Percentiles rank a stretch among this genome's conserved stretches.
phyloP scores from a whole-genome alignment of 331 rosid genomes.

The Acacia concinna region DNA sequence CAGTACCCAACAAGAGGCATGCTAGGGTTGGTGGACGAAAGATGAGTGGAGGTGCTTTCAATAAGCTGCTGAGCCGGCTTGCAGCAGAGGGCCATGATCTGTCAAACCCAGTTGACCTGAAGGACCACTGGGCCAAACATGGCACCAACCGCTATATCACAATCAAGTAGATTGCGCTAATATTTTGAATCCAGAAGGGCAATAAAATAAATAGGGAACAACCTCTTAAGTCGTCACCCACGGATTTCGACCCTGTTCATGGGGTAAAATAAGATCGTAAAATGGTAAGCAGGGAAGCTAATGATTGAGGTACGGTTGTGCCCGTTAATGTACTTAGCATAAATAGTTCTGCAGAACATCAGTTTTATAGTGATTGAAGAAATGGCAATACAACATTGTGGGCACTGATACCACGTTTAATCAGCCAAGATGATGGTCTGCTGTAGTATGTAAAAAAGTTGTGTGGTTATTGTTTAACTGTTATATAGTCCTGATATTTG shows the following conservation, averaged over 20 bases:
- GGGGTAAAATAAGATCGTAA: slow-evolving; percentile 14
- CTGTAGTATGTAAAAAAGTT: slow-evolving; percentile 32
- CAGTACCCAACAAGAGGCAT: slow-evolving; percentile 89
- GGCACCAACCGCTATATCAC: slow-evolving; percentile 96
- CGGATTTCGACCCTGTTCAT: background rate
- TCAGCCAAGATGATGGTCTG: slow-evolving; percentile 22
- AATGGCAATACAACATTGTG: background rate
- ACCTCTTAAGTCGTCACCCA: slow-evolving; percentile 13
- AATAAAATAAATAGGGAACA: background rate
- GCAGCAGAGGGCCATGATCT: slow-evolving; percentile 93
- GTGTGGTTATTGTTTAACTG: slow-evolving; percentile 2
- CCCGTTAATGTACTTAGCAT: slow-evolving; percentile 12
- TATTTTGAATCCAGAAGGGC: background rate
- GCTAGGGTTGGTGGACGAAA: slow-evolving; percentile 92
- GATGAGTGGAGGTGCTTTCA: slow-evolving; percentile 97
- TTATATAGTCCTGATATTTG: slow-evolving; percentile 21
- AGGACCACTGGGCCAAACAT: slow-evolving; percentile 94
- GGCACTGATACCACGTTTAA: slow-evolving; percentile 5
- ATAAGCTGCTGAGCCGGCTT: slow-evolving; percentile 84
- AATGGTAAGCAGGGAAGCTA: slow-evolving; percentile 2
- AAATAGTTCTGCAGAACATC: slow-evolving; percentile 16
- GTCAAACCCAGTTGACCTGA: slow-evolving; percentile 82
- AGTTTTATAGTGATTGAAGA: slow-evolving; percentile 14
- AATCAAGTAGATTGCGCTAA: slow-evolving; percentile 54
- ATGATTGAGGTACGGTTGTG: slow-evolving; percentile 4